Evolutionary conservation across 495 filamentous ascomycete genomes (phyloP), one percentile per base, ranked within the genome.

Genomic region (Hypoxylon lenormandii): DNA sequence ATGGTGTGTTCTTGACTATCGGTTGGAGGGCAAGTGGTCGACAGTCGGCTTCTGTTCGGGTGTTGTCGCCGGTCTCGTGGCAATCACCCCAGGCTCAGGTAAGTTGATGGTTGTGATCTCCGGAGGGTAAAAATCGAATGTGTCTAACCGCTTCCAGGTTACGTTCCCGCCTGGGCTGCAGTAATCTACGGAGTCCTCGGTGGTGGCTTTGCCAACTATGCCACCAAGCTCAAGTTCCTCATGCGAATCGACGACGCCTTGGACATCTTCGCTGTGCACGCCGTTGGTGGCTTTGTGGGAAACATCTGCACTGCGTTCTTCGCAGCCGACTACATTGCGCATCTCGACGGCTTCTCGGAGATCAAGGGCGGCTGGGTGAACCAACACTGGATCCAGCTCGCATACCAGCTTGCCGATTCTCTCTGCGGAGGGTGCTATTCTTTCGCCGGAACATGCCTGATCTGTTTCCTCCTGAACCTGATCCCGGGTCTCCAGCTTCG

Each of bases 11-110:
- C 86, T 98, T 37, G 95, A 98, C 79, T 98, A 96, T 80, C 85
- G 94, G 42, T 84, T 98, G 23, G 94, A 97, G 79, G 85, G 88
- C 67, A 98, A 97, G 82, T 97, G 94, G 93, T 96, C 93, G 0
- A 95, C 93, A 16, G 94, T 98, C 30, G 94, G 94, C 1, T 97
- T 97, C 84, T 98, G 94, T 81, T 96, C 92, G 5, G 95, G 95
- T 70, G 93, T 93, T 19, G 89, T 98, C 72, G 91, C 94, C 21
- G 94, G 94, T 51, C 85, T 97, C 53, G 94, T 98, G 11, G 90
- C 92, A 56, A 97, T 97, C 67, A 98, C 94, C 6, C 94, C 94
- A 1, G 94, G 91, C 5, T 95, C 92, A 52, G 86, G 80, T 82
- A 55, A 59, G 79, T 57, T 33, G 13, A 3, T 33, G 15, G 16